These are phyloP conservation scores for Trichoderma oligosporum DNA, from an alignment of 2,329 filamentous ascomycete genomes.

Conservation along the genomic window DNA sequence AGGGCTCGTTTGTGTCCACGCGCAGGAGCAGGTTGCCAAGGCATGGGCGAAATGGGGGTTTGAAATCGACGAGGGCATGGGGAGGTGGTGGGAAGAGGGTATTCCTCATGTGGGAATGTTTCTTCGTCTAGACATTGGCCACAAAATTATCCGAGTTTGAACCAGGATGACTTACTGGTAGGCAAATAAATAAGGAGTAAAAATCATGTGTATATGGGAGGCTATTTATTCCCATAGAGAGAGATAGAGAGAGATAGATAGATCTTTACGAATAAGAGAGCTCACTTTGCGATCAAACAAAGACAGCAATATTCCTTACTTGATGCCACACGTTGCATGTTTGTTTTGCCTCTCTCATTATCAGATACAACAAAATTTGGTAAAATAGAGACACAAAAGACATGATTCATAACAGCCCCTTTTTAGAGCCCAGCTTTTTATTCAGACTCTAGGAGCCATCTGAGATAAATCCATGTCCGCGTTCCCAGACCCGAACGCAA, in stretches of 20 bases:
- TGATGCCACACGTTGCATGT: conserved; percentile 16
- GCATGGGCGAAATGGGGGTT: conserved; percentile 74
- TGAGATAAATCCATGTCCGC: conserved; percentile 43
- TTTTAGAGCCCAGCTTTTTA: conserved; percentile 41
- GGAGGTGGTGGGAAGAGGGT: conserved; percentile 77
- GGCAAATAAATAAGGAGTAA: no score
- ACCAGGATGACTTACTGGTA: no score
- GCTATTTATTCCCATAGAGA: no score
- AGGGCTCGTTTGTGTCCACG: conserved; percentile 75
- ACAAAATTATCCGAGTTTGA: conserved; percentile 28
- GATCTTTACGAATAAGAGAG: background rate
- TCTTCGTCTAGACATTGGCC: conserved; percentile 40
- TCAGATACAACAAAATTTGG: conserved; percentile 15
- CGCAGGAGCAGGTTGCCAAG: conserved; percentile 62
- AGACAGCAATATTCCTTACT: conserved; percentile 2
- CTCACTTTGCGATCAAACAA: background rate
- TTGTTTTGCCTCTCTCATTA: conserved; percentile 14
- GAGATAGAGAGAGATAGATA: background rate
- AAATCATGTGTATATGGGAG: no score
- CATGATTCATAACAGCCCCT: conserved; percentile 35
- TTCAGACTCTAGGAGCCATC: conserved; percentile 42
- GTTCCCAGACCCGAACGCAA: conserved; percentile 47
- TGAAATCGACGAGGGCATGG: conserved; percentile 65
- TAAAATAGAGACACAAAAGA: conserved; percentile 18
- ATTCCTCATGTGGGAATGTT: conserved; percentile 87